A percentile compares a stretch with the other conserved stretches of the same genome.
Conservation (phyloP, 73 alveolate species). For the Paramecium biaurelia region DNA sequence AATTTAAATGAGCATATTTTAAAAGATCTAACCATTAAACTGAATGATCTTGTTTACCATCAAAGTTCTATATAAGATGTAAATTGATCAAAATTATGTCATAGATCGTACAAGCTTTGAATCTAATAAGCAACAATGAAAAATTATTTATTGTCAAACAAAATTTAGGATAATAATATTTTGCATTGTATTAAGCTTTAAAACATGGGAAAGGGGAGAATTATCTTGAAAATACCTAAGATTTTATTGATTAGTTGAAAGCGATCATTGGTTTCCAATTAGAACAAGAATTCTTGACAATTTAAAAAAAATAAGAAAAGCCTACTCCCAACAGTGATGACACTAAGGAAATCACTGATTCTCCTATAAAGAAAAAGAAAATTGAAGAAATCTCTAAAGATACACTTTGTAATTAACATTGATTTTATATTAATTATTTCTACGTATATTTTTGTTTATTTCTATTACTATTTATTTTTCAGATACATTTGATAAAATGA, state of each 20-base stretch:
- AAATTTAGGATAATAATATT: background rate
- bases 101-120: background rate
- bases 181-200: background rate
- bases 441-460: background rate
- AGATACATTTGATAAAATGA: background rate
- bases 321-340: slow-evolving; percentile 15
- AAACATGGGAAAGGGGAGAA: background rate
- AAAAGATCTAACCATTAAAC: background rate
- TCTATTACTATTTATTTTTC: background rate
- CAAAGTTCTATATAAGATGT: background rate
- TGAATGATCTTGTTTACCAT: background rate
- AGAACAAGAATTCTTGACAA: background rate
- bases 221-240: background rate
- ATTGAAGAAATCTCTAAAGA: slow-evolving; percentile 24
- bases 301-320: background rate
- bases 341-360: background rate
- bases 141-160: background rate
- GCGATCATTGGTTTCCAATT: background rate
- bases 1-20: background rate
- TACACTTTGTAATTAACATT: slow-evolving; percentile 1
- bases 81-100: background rate
- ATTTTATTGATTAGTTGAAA: background rate
- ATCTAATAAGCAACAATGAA: background rate
- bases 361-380: slow-evolving; percentile 9
- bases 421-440: background rate